phyloP scores from a whole-genome alignment of 352 stramenopile species.

The Pythium coloratum region DNA sequence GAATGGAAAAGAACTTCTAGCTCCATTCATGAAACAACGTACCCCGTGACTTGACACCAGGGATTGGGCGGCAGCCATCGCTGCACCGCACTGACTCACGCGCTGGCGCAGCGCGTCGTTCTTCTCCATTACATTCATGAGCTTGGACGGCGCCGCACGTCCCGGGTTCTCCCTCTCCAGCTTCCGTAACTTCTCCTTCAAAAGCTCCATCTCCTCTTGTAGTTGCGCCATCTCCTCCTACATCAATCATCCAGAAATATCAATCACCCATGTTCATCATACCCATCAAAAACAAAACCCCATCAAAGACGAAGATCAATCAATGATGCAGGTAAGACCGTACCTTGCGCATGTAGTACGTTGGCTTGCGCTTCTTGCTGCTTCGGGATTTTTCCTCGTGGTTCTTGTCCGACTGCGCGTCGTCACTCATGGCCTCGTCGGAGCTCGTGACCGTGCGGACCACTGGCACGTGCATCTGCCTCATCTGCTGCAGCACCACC shows the following conservation, averaged over 20 bases:
- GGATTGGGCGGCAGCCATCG: constrained; percentile 16
- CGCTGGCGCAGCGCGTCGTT: not conserved
- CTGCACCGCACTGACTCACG: not conserved
- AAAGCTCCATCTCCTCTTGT: not conserved
- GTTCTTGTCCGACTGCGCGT: constrained; percentile 1
- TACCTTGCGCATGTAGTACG: constrained; percentile 29
- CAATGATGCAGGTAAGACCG: not conserved
- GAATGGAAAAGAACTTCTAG: not conserved
- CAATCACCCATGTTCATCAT: not conserved
- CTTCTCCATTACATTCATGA: not conserved
- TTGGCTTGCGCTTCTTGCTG: constrained; percentile 25
- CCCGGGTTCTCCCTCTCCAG: not conserved
- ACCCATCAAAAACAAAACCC: not conserved
- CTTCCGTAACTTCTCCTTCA: not conserved
- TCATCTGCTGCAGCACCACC: constrained; percentile 13
- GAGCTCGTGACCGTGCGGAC: not conserved
- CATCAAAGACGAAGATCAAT: too few relatives aligned
- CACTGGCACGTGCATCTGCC: not conserved
- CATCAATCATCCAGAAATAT: not conserved
- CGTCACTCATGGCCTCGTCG: constrained; percentile 14
- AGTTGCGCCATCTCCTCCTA: constrained; percentile 16
- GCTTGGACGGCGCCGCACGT: not conserved
- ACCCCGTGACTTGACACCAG: constrained; percentile 4
- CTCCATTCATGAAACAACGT: not conserved
- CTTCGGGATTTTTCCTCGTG: not conserved